Base-by-base conservation (phyloP, 2,329 filamentous ascomycete species). In the Colletotrichum simmondsii region DNA sequence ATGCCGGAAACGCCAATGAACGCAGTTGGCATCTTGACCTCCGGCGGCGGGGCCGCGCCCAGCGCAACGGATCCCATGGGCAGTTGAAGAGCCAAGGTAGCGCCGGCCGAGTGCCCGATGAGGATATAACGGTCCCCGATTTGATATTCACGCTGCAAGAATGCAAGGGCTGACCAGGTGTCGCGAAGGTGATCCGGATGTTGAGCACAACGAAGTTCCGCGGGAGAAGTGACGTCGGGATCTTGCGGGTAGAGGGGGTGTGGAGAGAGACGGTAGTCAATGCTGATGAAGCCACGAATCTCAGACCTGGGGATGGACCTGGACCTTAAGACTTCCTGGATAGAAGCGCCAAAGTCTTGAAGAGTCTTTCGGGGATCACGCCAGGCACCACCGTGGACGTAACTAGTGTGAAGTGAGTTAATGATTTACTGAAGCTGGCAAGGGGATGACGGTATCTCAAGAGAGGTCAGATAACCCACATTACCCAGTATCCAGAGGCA, bases 1-100 rank as follows among this genome's bases (percentile, higher is more conserved):
- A 95, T 89, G 1, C 93, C 92, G 68, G 89, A 88, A 24, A 93
- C 81, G 42, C 91, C 88, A 5, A 93, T 78, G n/a, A 93, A 81
- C 4, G 87, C 88, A 3, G 82, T 77, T 0, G 90, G 90, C 22
- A 84, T 78, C 6, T 79, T 81, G 4, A 84, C 78, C 10, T 75
- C 75, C 4, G 54, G 61, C 8, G 80, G 76, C 8, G 76, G 70
- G 19, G 71, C 30, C 56, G 76, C 61, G 68, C 70, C 64, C 22
- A 82, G 73, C 61, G 82, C 77, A 19, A 75, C 74, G 52, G 82
- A 77, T 57, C 83, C 82, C 86, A 88, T 88, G 37, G 89, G 80
- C 14, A 89, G 79, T 81, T 95, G 93, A 67, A 91, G 86, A 0
- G 89, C 87, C 53, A 95, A 81, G 5, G 89, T 91, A 2, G 89